Conservation (phyloP, 768 basidiomycete genomes). For the Agrocybe chaxingu region DNA sequence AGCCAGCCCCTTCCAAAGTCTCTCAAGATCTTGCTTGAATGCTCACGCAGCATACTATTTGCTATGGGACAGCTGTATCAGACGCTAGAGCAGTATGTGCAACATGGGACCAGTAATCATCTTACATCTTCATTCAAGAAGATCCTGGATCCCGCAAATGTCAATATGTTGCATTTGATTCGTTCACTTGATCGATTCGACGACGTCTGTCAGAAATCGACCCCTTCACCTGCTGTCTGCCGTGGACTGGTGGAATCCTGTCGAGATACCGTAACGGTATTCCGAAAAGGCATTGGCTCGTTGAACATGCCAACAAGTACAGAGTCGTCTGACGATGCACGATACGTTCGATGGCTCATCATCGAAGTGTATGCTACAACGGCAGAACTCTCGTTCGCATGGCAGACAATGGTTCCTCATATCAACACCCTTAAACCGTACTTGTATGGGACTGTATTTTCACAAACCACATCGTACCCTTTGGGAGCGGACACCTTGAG, state of each 20-base stretch:
- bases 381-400: conserved; percentile 83
- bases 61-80: conserved; percentile 90
- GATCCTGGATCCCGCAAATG: conserved; percentile 81
- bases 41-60: conserved; percentile 90
- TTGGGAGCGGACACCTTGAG: neutral
- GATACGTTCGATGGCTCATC: conserved; percentile 83
- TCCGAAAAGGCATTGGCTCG: conserved; percentile 85
- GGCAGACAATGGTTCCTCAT: conserved; percentile 74
- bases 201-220: conserved; percentile 61
- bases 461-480: conserved; percentile 16
- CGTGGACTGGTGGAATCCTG: conserved; percentile 79
- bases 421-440: conserved; percentile 67
- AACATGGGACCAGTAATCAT: conserved; percentile 79
- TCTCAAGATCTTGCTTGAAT: conserved; percentile 72
- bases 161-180: conserved; percentile 81
- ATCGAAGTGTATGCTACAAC: conserved; percentile 86
- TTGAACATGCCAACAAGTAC: conserved; percentile 79
- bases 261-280: conserved; percentile 77
- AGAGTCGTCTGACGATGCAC: conserved; percentile 71
- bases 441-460: conserved; percentile 34
- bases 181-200: conserved; percentile 91
- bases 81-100: conserved; percentile 82
- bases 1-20: conserved; percentile 67
- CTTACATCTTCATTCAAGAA: conserved; percentile 77
- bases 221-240: conserved; percentile 72